These are phyloP conservation scores for Rhizomucor miehei DNA, from an alignment of 371 early-diverging fungal species.

Conservation along the genomic window DNA sequence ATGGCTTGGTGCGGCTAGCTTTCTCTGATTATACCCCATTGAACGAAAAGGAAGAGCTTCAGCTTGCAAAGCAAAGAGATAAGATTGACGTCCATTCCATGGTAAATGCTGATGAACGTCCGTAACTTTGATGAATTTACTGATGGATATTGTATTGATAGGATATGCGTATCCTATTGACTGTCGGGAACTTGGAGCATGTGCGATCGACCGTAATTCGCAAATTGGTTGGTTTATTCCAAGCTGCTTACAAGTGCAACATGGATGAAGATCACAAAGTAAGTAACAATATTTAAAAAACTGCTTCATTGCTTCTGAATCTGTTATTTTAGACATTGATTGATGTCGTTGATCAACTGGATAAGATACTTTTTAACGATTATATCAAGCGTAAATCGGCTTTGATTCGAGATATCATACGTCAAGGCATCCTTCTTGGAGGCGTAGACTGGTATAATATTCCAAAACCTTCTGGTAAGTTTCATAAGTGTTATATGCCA, in stretches of 20 bases:
- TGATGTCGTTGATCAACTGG: slow-evolving; percentile 68
- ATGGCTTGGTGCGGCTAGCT: slow-evolving; percentile 67
- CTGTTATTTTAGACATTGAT: slow-evolving; percentile 42
- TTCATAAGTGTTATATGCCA: neutral
- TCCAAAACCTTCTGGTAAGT: slow-evolving; percentile 66
- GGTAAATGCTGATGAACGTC: slow-evolving; percentile 14
- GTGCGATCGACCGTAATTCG: slow-evolving; percentile 67
- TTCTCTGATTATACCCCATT: slow-evolving; percentile 53
- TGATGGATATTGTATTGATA: slow-evolving; percentile 18
- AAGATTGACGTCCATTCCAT: slow-evolving; percentile 45
- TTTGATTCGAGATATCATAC: slow-evolving; percentile 66
- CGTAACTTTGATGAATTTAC: slow-evolving; percentile 8
- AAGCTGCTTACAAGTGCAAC: slow-evolving; percentile 59
- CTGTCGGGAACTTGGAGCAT: slow-evolving; percentile 78
- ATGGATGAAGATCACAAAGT: slow-evolving; percentile 69
- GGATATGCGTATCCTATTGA: slow-evolving; percentile 73
- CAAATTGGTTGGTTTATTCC: slow-evolving; percentile 70
- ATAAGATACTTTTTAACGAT: slow-evolving; percentile 78
- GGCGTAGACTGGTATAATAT: slow-evolving; percentile 87
- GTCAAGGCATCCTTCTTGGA: slow-evolving; percentile 75
- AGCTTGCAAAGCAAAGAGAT: slow-evolving; percentile 33
- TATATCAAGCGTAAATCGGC: slow-evolving; percentile 77
- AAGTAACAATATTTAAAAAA: slow-evolving; percentile 16
- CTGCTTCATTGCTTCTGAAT: neutral
- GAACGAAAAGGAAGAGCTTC: slow-evolving; percentile 36